Conservation (phyloP, 345 rosid genomes). For the Boechera stricta region DNA sequence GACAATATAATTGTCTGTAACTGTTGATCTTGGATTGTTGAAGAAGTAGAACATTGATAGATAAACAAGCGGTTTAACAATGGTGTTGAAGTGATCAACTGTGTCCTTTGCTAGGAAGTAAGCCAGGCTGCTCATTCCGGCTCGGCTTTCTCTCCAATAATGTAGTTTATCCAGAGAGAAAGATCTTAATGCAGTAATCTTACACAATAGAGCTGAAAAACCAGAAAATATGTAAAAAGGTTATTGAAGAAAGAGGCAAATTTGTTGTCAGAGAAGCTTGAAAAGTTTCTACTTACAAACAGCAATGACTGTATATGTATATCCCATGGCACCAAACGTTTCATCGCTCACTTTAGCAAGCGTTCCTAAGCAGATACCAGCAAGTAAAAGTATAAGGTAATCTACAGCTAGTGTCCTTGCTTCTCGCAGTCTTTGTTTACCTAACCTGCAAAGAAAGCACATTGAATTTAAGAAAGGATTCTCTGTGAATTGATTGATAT, state of each 20-base stretch:
- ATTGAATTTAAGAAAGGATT: slow-evolving; percentile 18
- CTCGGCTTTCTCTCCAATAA: slow-evolving; percentile 92
- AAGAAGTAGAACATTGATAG: slow-evolving; percentile 98
- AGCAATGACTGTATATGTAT: slow-evolving; percentile 92
- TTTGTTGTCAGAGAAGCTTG: slow-evolving; percentile 16
- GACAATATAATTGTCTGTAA: slow-evolving; percentile 77
- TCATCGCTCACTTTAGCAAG: slow-evolving; percentile 98
- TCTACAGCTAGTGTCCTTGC: slow-evolving; percentile 92
- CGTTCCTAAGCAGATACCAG: slow-evolving; percentile 98
- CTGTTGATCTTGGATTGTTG: slow-evolving; percentile 91
- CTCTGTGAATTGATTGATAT: background rate
- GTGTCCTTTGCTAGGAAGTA: slow-evolving; percentile 92
- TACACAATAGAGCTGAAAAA: slow-evolving; percentile 84
- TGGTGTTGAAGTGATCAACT: slow-evolving; percentile 84
- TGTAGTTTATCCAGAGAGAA: slow-evolving; percentile 89
- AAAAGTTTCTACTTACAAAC: slow-evolving; percentile 75
- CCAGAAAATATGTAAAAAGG: background rate
- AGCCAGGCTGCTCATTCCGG: slow-evolving; percentile 98
- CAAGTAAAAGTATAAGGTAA: slow-evolving; percentile 80
- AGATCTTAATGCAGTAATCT: slow-evolving; percentile 93
- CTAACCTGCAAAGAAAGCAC: slow-evolving; percentile 58
- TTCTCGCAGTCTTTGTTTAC: slow-evolving; percentile 93
- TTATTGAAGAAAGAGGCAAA: slow-evolving; percentile 18
- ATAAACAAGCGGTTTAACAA: slow-evolving; percentile 86
- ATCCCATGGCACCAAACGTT: slow-evolving; percentile 90